Evolutionary conservation across 257 asterid species (phyloP), one percentile per base, ranked within the genome.

Genomic region (Fraxinus cuspidata): DNA sequence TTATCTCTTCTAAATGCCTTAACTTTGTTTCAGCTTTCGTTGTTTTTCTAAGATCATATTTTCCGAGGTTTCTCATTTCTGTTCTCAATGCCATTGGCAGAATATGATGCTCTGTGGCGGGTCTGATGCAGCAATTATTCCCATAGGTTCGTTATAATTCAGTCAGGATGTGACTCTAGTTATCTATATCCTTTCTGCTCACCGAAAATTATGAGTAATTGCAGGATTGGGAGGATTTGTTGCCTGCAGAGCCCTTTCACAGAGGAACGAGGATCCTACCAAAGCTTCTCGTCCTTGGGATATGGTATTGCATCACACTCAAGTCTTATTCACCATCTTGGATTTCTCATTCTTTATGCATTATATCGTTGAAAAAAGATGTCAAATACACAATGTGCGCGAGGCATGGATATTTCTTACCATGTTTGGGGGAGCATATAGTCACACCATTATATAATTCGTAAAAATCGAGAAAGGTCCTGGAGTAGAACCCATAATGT

Each of bases 221-320:
- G 65, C 80, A 85, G 89, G 87, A 19, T 70, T 87, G 77, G 87
- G 89, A 77, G 89, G 91, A 70, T 87, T 84, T 83, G 77, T 76
- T 47, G 88, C 90, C 9, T 87, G 90, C 47, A 58, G 85, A 72
- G 81, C 83, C 11, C 77, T 87, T 42, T 87, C 90, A 10, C 78
- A 70, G 76, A 79, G 87, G 82, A 84, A 87, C 32, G 76, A 44
- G 37, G 88, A 87, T 72, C 90, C 88, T 19, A 81, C 83, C 18
- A 84, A 75, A 81, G 90, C 90, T 58, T 87, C 90, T 16, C 77
- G 87, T 25, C 90, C 88, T 19, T 87, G 90, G 90, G 88, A 87
- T 71, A 37, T 19, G 85, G 88, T 84, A 75, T 44, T 69, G 56
- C 49, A 3, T 63, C 66, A 12, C n/a, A 25, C 8, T 40, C 28